Conservation (phyloP, 495 filamentous ascomycete genomes). For the Chaetomium tenue region DNA sequence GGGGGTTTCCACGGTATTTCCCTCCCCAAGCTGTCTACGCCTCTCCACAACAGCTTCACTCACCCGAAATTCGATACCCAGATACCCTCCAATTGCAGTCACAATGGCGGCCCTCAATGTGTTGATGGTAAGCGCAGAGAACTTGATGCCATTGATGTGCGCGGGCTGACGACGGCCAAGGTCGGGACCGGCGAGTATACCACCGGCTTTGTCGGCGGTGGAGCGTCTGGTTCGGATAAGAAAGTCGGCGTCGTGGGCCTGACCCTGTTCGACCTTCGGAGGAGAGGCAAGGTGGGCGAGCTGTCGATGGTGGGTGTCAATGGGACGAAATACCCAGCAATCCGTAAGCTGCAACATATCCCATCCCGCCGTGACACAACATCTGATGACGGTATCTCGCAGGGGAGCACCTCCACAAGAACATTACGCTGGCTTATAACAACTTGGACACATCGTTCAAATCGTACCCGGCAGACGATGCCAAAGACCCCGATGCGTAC, state of each 20-base stretch:
- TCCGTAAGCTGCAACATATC: conserved; percentile 56
- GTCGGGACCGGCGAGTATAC: conserved; percentile 95
- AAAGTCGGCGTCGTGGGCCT: conserved; percentile 91
- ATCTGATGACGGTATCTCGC: conserved; percentile 4
- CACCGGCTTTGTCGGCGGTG: conserved; percentile 80
- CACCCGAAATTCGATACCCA: neutral
- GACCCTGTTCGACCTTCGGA: conserved; percentile 83
- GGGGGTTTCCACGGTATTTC: neutral
- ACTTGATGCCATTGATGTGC: neutral
- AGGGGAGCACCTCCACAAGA: conserved; percentile 84
- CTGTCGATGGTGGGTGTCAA: conserved; percentile 88
- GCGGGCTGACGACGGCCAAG: conserved; percentile 40
- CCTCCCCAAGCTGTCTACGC: neutral
- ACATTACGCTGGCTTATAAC: conserved; percentile 87
- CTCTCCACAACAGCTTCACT: neutral
- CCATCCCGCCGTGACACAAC: neutral
- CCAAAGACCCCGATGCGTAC: conserved; percentile 76
- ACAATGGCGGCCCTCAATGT: conserved; percentile 78
- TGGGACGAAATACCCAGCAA: conserved; percentile 84
- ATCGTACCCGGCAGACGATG: conserved; percentile 72
- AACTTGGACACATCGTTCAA: conserved; percentile 77
- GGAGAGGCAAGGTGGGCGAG: conserved; percentile 81
- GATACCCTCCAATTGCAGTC: conserved; percentile 3
- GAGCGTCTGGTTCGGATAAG: conserved; percentile 79
- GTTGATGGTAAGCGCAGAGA: conserved; percentile 64